Evolutionary conservation across 805 yeast genomes (phyloP).

Genomic region (Lipomyces starkeyi): DNA sequence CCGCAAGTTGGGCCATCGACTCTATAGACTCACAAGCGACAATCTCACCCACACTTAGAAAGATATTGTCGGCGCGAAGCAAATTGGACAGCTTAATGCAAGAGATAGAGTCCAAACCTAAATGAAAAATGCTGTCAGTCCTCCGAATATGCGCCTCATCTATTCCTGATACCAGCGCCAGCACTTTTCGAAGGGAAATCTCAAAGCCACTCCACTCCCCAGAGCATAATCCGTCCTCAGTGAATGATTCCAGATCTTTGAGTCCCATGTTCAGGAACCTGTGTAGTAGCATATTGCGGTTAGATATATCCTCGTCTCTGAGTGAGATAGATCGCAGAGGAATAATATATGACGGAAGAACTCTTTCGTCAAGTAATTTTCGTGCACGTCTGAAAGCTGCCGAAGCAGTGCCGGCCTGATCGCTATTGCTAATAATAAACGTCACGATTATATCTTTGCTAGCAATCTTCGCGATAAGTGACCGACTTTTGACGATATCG

Average conservation of each 20-base stretch:
- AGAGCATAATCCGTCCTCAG: not conserved
- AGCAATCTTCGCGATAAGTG: not conserved
- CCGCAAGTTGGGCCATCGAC: conserved; percentile 15
- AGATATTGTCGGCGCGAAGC: conserved; percentile 21
- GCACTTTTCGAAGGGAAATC: conserved; percentile 7
- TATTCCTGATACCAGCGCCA: conserved; percentile 21
- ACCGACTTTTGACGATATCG: conserved; percentile 4
- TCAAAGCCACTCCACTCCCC: conserved; percentile 21
- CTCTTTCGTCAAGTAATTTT: not conserved
- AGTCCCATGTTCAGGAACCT: not conserved
- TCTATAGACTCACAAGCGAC: conserved; percentile 22
- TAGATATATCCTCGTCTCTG: conserved; percentile 13
- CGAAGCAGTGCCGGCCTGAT: not conserved
- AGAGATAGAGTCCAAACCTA: conserved; percentile 41
- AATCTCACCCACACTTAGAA: conserved; percentile 33
- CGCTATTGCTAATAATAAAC: conserved; percentile 3
- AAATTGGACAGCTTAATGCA: conserved; percentile 34
- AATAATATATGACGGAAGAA: conserved; percentile 24
- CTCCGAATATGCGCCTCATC: conserved; percentile 11
- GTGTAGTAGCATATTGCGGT: not conserved
- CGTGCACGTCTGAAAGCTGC: not conserved
- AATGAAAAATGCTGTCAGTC: conserved; percentile 25
- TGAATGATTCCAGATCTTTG: not conserved
- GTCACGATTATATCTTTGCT: conserved; percentile 7
- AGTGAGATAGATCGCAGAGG: conserved; percentile 14